Evolutionary conservation across 768 basidiomycete genomes (phyloP), one percentile per base, ranked within the genome.

Genomic region (Mycena floridula): DNA sequence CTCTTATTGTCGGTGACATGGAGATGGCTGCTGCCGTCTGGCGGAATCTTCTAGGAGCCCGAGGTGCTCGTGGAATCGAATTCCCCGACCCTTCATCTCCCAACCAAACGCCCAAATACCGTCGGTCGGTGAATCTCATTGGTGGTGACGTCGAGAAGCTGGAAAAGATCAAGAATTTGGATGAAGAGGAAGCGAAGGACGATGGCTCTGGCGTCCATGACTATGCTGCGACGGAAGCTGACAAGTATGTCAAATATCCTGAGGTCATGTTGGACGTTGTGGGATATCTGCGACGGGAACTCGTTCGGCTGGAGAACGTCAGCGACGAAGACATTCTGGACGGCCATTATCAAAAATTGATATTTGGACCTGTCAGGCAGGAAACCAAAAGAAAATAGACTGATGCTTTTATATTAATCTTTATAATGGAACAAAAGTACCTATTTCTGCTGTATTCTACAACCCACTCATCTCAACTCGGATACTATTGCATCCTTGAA

Each of bases 21-120:
- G 88, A 93, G 50, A 71, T 98, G 63, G 90, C 94, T 1, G 85
- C 70, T 12, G 87, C 89, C 1, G 66, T 96, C 0, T 98, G 95
- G 95, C 72, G 95, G 40, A 96, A 97, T 60, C 56, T 96, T 27
- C 81, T 96, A 30, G 91, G 87, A 7, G 88, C 80, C 1, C 75
- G 90, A 11, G 93, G 91, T 5, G 87, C 87, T 7, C 70, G 74
- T 46, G 87, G 85, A 2, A 82, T 89, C 43, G 69, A 67, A 2
- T 70, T 70, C 45, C 64, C 68, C 4, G 54, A 61, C 21, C 23
- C 45, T 16, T 40, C 50, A 46, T 11, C 50, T 24, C 40, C 46
- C 43, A n/a, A n/a, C n/a, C n/a, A n/a, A n/a, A 40, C 50, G 38
- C 38, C 58, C 40, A 56, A 30, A 15, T 87, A 79, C 64, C 66